Percentiles rank a stretch among this genome's conserved stretches.
phyloP scores from a whole-genome alignment of 805 yeast genomes.

The Candida ortonii region DNA sequence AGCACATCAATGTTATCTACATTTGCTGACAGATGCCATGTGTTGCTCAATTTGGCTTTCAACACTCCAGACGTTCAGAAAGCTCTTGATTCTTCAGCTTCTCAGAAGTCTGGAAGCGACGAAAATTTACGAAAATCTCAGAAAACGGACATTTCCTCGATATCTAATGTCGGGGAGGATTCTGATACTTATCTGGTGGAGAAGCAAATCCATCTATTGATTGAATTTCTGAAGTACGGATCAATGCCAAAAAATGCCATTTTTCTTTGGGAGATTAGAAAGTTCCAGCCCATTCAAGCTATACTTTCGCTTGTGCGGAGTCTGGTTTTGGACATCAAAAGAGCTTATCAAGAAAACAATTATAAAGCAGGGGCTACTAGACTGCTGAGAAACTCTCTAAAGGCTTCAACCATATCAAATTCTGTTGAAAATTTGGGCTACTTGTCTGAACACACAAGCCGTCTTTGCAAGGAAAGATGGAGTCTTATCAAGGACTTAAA shows the following conservation, averaged over 20 bases:
- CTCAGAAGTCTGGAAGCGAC: too few relatives aligned
- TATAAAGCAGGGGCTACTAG: not conserved
- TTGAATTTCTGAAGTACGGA: conserved; percentile 21
- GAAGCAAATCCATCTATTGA: conserved; percentile 21
- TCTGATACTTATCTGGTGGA: conserved; percentile 4
- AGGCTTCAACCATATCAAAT: conserved; percentile 16
- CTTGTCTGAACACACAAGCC: conserved; percentile 27
- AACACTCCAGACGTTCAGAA: not conserved
- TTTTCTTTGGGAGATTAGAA: conserved; percentile 27
- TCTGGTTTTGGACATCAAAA: conserved; percentile 14
- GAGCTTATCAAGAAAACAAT: conserved; percentile 1
- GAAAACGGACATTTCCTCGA: too few relatives aligned
- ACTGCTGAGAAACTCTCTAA: conserved; percentile 8
- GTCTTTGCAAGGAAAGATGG: conserved; percentile 30
- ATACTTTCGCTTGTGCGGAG: conserved; percentile 18
- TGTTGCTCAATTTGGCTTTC: conserved; percentile 16
- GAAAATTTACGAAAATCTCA: too few relatives aligned
- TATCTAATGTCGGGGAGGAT: too few relatives aligned
- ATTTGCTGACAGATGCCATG: conserved; percentile 18
- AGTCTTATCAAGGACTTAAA: conserved; percentile 22
- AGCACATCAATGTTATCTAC: conserved; percentile 19
- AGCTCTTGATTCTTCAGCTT: too few relatives aligned
- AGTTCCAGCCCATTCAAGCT: conserved; percentile 27
- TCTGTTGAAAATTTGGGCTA: conserved; percentile 22
- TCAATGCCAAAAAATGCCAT: conserved; percentile 21